phyloP scores from a whole-genome alignment of 2,329 filamentous ascomycete species.

The Dactylellina parvicollis region DNA sequence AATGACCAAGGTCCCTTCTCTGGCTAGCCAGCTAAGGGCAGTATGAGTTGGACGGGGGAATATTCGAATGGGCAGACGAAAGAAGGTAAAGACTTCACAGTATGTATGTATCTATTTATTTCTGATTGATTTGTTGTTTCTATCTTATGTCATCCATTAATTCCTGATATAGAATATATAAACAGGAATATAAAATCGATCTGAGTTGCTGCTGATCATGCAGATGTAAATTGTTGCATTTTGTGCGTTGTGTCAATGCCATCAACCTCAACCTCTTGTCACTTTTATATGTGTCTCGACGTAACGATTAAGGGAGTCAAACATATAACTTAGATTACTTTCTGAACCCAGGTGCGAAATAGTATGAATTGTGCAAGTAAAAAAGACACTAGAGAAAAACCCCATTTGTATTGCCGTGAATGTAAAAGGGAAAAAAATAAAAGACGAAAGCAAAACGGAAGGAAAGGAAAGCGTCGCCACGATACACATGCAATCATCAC shows the following conservation, averaged over 20 bases:
- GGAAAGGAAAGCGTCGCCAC: neutral
- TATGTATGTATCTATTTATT: too few species aligned
- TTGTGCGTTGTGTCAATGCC: slow-evolving; percentile 17
- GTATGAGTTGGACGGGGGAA: neutral
- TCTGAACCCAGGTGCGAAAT: neutral
- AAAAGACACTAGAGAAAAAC: neutral
- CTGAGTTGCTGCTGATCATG: neutral
- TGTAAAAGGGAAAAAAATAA: neutral
- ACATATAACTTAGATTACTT: too few species aligned
- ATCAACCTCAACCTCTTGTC: neutral
- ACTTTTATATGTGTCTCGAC: neutral
- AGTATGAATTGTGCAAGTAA: neutral
- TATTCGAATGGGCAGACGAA: neutral
- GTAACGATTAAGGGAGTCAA: neutral
- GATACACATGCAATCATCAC: neutral
- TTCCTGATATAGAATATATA: neutral
- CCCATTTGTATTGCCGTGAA: slow-evolving; percentile 8
- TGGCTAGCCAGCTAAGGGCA: too few species aligned
- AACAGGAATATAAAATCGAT: neutral
- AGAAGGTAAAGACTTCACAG: too few species aligned
- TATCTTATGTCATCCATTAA: too few species aligned
- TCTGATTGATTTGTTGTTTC: too few species aligned
- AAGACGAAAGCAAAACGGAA: too few species aligned
- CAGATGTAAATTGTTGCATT: slow-evolving; percentile 24
- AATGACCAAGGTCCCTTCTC: too few species aligned